A percentile compares a stretch with the other conserved stretches of the same genome.
Conservation (phyloP, 306 rosid genomes). For the Echinosophora koreensis region DNA sequence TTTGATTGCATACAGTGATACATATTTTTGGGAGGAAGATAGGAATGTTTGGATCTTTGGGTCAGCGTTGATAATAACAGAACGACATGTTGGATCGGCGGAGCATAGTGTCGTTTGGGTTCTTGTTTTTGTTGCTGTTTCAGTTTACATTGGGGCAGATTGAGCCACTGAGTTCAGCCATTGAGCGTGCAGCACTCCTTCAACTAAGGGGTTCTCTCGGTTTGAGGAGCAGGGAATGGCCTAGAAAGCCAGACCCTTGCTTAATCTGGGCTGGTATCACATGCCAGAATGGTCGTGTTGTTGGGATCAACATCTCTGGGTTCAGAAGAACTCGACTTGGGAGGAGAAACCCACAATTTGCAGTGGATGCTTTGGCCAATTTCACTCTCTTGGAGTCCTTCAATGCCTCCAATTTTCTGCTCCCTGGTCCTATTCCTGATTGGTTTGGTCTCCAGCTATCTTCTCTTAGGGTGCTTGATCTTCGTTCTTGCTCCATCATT, state of each 20-base stretch:
- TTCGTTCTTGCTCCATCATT: slow-evolving; percentile 72
- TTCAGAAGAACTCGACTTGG: slow-evolving; percentile 84
- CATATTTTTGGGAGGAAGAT: slow-evolving; percentile 40
- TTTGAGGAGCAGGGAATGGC: slow-evolving; percentile 87
- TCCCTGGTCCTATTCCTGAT: slow-evolving; percentile 79
- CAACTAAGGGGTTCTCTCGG: slow-evolving; percentile 86
- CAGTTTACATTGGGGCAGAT: slow-evolving; percentile 75
- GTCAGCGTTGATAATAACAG: slow-evolving; percentile 36
- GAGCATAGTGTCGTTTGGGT: slow-evolving; percentile 47
- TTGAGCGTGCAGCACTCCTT: slow-evolving; percentile 67
- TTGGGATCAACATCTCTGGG: slow-evolving; percentile 83
- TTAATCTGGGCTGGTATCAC: slow-evolving; percentile 67
- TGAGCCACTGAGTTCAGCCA: slow-evolving; percentile 60
- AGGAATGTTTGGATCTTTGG: slow-evolving; percentile 60
- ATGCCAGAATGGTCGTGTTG: slow-evolving; percentile 80
- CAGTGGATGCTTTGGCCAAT: slow-evolving; percentile 76
- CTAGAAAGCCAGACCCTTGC: slow-evolving; percentile 84
- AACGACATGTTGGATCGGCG: slow-evolving; percentile 65
- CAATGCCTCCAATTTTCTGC: slow-evolving; percentile 84
- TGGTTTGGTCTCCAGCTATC: slow-evolving; percentile 69
- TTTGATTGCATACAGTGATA: slow-evolving; percentile 48
- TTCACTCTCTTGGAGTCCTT: slow-evolving; percentile 69
- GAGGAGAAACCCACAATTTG: slow-evolving; percentile 72
- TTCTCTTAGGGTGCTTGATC: slow-evolving; percentile 77
- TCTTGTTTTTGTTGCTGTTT: slow-evolving; percentile 56